These are phyloP conservation scores for Henckelia pumila DNA, from an alignment of 257 asterid genomes.

Conservation along the genomic window DNA sequence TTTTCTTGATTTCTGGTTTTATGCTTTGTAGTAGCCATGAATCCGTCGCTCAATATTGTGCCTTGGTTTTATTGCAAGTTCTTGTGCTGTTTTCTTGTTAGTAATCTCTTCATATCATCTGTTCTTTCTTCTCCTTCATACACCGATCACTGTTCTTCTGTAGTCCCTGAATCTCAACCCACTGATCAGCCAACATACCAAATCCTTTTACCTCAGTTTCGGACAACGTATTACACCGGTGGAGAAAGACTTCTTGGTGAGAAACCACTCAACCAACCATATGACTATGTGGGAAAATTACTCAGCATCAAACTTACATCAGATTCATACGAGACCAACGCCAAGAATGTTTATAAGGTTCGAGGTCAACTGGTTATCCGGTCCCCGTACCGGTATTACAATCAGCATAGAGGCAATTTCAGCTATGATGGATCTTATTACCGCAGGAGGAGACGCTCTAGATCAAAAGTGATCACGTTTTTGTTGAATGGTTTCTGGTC, in stretches of 20 bases:
- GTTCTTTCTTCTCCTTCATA: conserved; percentile 26
- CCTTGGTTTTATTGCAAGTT: conserved; percentile 7
- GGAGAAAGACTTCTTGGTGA: too few relatives aligned
- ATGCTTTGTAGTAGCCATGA: too few relatives aligned
- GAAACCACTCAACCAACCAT: too few relatives aligned
- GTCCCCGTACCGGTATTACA: background rate
- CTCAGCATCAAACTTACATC: conserved; percentile 26
- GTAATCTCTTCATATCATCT: conserved; percentile 3
- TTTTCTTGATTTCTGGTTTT: too few relatives aligned
- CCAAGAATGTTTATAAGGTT: conserved; percentile 35
- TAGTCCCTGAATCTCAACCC: conserved; percentile 34
- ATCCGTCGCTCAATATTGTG: conserved; percentile 1
- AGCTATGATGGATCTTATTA: conserved; percentile 6
- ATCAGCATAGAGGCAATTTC: too few relatives aligned
- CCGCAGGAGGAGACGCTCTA: background rate
- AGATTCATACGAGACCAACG: conserved; percentile 30
- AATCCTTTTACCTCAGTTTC: conserved; percentile 3
- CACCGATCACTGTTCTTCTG: too few relatives aligned
- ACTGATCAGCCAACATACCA: conserved; percentile 1
- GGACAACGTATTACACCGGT: background rate
- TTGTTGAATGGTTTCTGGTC: too few relatives aligned
- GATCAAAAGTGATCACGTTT: conserved; percentile 16
- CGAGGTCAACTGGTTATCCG: conserved; percentile 37
- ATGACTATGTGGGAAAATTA: background rate
- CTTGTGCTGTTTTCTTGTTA: conserved; percentile 28